Conservation (phyloP, 371 early-diverging fungal genomes). For the Apophysomyces variabilis region DNA sequence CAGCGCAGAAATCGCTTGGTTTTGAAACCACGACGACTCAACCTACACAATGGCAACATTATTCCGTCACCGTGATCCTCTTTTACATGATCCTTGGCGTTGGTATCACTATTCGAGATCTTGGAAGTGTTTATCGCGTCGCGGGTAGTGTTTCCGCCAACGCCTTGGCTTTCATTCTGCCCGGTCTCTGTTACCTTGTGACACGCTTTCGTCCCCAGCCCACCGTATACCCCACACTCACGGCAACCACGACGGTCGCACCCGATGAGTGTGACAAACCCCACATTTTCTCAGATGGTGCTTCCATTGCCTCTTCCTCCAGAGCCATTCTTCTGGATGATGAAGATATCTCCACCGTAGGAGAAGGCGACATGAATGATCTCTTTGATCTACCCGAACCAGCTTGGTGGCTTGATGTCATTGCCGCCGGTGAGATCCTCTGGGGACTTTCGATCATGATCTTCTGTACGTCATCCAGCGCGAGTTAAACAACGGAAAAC, state of each 20-base stretch:
- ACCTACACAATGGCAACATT: conserved; percentile 49
- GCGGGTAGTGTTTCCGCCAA: conserved; percentile 65
- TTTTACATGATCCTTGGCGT: conserved; percentile 37
- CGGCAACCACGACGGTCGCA: conserved; percentile 19
- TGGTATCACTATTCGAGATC: conserved; percentile 44
- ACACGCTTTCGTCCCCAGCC: conserved; percentile 22
- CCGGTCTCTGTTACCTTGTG: conserved; percentile 52
- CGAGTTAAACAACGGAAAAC: too few relatives aligned
- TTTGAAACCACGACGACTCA: conserved; percentile 46
- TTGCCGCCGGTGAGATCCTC: conserved; percentile 35
- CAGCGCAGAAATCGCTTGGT: conserved; percentile 56
- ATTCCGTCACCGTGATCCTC: conserved; percentile 45
- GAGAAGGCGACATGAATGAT: conserved; percentile 11
- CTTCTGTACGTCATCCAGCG: conserved; percentile 25
- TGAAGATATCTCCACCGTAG: conserved; percentile 24
- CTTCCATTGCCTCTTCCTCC: conserved; percentile 10
- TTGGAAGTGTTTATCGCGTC: conserved; percentile 59
- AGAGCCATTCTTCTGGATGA: conserved; percentile 20
- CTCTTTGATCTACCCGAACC: conserved; percentile 13
- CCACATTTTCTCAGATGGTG: conserved; percentile 1
- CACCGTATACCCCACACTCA: conserved; percentile 17
- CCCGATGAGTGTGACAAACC: conserved; percentile 7
- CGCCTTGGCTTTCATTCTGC: conserved; percentile 60
- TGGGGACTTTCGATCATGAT: conserved; percentile 49
- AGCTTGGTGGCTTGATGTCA: conserved; percentile 28